Percentiles rank a stretch among this genome's conserved stretches.
Evolutionary conservation across 164 flowering plant genomes (phyloP).

Genomic region (Malania oleifera): DNA sequence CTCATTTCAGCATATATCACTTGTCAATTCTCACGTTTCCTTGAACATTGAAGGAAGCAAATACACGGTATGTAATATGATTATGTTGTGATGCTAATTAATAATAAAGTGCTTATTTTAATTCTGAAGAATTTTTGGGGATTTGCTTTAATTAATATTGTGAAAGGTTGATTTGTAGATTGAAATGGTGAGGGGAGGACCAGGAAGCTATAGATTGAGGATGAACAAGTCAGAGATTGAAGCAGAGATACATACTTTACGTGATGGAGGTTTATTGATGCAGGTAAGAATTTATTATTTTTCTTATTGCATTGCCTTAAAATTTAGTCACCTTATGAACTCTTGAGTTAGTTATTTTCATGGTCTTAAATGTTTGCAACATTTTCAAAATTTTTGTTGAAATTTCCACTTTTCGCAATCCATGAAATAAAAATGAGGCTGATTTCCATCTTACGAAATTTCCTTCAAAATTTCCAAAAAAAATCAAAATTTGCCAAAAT

Average conservation of each 20-base stretch:
- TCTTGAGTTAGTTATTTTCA: not conserved
- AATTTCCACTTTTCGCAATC: too few relatives aligned
- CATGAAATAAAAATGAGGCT: too few relatives aligned
- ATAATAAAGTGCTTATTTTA: not conserved
- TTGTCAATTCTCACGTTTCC: constrained; percentile 85
- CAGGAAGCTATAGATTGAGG: constrained; percentile 82
- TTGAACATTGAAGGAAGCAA: constrained; percentile 99
- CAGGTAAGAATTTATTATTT: constrained; percentile 54
- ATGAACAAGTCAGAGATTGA: constrained; percentile 90
- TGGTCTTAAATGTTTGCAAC: too few relatives aligned
- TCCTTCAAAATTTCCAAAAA: too few relatives aligned
- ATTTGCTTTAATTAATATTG: constrained; percentile 1
- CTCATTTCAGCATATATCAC: constrained; percentile 85
- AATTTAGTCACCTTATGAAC: not conserved
- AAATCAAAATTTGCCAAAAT: too few relatives aligned
- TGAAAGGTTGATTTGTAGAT: constrained; percentile 36
- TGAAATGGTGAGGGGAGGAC: constrained; percentile 89
- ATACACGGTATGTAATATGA: constrained; percentile 56
- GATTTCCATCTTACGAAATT: too few relatives aligned
- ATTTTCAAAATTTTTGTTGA: too few relatives aligned
- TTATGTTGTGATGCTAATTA: not conserved
- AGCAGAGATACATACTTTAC: constrained; percentile 94
- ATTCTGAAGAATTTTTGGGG: not conserved
- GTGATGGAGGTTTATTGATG: constrained; percentile 98
- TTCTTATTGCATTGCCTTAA: not conserved